phyloP scores from a whole-genome alignment of 2,329 filamentous ascomycete genomes.

The Beauveria sp. region DNA sequence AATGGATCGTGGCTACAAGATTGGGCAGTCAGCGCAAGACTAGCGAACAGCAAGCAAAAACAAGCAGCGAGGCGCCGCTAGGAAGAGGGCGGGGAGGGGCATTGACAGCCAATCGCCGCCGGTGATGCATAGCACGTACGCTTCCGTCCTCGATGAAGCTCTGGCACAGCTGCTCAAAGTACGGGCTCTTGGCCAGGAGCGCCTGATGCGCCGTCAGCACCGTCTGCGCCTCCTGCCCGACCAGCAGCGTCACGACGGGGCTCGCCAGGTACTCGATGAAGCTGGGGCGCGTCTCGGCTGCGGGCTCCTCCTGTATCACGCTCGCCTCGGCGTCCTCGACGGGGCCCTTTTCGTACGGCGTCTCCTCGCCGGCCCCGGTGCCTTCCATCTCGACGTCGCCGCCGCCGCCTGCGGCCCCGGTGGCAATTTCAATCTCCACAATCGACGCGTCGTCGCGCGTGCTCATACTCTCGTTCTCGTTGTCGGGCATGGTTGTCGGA shows the following conservation, averaged over 20 bases:
- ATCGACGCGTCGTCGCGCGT: conserved; percentile 13
- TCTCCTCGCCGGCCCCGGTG: conserved; percentile 21
- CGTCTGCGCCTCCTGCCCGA: conserved; percentile 55
- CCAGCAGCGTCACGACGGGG: conserved; percentile 59
- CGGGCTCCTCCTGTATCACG: conserved; percentile 28
- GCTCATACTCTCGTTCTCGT: conserved; percentile 13
- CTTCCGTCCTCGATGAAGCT: conserved; percentile 53
- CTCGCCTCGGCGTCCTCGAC: conserved; percentile 23
- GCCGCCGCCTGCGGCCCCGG: conserved; percentile 14
- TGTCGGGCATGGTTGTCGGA: conserved; percentile 21
- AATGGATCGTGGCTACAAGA: conserved; percentile 52
- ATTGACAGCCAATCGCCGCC: background rate
- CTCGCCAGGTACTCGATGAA: conserved; percentile 58
- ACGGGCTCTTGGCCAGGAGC: conserved; percentile 67
- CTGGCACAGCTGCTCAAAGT: conserved; percentile 57
- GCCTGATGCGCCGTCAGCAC: conserved; percentile 73
- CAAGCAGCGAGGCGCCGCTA: too few species aligned
- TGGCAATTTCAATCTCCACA: conserved; percentile 13
- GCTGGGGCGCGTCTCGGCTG: conserved; percentile 28
- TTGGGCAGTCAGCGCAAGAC: background rate
- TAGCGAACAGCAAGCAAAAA: background rate
- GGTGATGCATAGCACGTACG: conserved; percentile 35
- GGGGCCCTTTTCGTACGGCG: conserved; percentile 22
- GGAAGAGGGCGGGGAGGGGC: background rate
- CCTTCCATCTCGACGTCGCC: conserved; percentile 33